These are phyloP conservation scores for Leccinum disarticulatum DNA, from an alignment of 768 basidiomycete species.

Conservation along the genomic window DNA sequence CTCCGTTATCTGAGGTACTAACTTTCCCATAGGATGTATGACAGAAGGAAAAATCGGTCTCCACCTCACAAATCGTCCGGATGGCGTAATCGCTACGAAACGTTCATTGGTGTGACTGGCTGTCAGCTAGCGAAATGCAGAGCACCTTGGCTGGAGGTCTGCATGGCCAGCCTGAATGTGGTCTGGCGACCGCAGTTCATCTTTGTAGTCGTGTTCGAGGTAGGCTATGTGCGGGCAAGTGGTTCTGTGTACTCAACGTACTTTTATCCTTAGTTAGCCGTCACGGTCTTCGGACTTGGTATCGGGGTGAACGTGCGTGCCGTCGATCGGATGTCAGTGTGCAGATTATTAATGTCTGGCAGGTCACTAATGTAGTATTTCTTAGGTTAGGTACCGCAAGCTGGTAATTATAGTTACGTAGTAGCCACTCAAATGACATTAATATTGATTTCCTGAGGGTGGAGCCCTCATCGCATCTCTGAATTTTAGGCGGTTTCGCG, in stretches of 20 bases:
- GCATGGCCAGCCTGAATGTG: constrained; percentile 37
- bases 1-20: not conserved
- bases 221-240: constrained; percentile 3
- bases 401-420: too few relatives aligned
- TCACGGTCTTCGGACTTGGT: constrained; percentile 52
- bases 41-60: constrained; percentile 41
- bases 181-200: constrained; percentile 53
- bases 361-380: constrained; percentile 58
- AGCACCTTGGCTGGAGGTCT: constrained; percentile 37
- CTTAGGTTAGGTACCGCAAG: too few relatives aligned
- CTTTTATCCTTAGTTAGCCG: constrained; percentile 29
- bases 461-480: too few relatives aligned
- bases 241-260: not conserved
- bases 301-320: constrained; percentile 44
- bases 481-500: too few relatives aligned
- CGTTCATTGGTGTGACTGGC: constrained; percentile 51
- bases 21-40: constrained; percentile 40
- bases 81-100: constrained; percentile 43
- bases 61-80: constrained; percentile 27
- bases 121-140: constrained; percentile 45
- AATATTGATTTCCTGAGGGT: too few relatives aligned
- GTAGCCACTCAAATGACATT: too few relatives aligned
- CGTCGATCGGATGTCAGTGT: not conserved
- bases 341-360: not conserved
- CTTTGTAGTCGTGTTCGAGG: constrained; percentile 46